These are phyloP conservation scores for Cercis canadensis DNA, from an alignment of 306 rosid genomes.

Conservation along the genomic window DNA sequence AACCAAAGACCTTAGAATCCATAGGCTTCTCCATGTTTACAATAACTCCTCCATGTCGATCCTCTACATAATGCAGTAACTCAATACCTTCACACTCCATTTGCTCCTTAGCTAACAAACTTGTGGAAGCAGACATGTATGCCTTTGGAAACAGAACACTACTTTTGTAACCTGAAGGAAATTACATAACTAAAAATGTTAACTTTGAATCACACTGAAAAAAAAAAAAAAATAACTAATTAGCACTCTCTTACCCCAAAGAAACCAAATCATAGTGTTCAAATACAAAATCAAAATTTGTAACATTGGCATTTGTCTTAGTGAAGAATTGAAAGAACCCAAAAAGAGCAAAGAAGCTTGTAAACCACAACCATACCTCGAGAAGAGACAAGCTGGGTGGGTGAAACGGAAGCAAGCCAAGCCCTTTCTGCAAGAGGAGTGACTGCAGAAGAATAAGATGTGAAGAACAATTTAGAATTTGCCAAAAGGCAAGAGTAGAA, in stretches of 20 bases:
- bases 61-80: slow-evolving; percentile 54
- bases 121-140: slow-evolving; percentile 32
- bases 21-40: slow-evolving; percentile 55
- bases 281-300: background rate
- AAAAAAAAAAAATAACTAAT: background rate
- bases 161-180: slow-evolving; percentile 12
- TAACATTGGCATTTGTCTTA: background rate
- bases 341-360: background rate
- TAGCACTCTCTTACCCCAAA: too few relatives aligned
- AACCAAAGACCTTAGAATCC: slow-evolving; percentile 52
- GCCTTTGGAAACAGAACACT: background rate
- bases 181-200: background rate
- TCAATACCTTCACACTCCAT: slow-evolving; percentile 37
- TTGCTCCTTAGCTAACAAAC: slow-evolving; percentile 17
- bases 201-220: background rate
- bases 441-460: slow-evolving; percentile 23
- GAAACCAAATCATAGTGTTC: background rate
- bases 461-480: slow-evolving; percentile 16
- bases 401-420: background rate
- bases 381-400: slow-evolving; percentile 3
- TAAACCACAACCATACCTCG: slow-evolving; percentile 25
- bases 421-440: slow-evolving; percentile 26
- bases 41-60: slow-evolving; percentile 64
- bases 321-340: too few relatives aligned
- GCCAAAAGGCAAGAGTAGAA: slow-evolving; percentile 25